These are phyloP conservation scores for Pseudogymnoascus sp. DNA, from an alignment of 2,329 filamentous ascomycete species.

Conservation along the genomic window DNA sequence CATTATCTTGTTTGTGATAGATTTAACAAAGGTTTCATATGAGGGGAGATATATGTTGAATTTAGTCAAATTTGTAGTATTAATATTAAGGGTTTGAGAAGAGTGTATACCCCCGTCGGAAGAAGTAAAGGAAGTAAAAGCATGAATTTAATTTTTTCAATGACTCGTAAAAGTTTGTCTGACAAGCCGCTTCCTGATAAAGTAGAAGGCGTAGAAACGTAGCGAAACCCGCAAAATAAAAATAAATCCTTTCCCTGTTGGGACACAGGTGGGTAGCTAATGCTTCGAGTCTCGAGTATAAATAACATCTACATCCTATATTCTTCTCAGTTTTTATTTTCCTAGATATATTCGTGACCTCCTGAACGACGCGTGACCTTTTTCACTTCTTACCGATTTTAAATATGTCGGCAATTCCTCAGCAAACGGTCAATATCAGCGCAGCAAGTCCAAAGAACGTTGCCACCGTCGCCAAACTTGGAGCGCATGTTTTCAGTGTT, in stretches of 20 bases:
- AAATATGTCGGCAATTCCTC: neutral
- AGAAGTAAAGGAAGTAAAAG: neutral
- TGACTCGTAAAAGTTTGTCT: neutral
- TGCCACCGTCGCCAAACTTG: slow-evolving; percentile 29
- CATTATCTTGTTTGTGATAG: neutral
- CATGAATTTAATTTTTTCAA: neutral
- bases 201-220: neutral
- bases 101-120: neutral
- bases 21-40: neutral
- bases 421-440: slow-evolving; percentile 20
- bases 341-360: neutral
- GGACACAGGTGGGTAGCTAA: neutral
- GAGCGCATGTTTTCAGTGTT: slow-evolving; percentile 30
- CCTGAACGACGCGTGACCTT: neutral
- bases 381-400: neutral
- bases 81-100: neutral
- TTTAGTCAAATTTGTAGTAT: neutral
- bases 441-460: slow-evolving; percentile 25
- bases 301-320: neutral
- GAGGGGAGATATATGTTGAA: neutral
- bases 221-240: neutral
- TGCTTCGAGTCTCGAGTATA: neutral
- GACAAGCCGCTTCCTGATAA: neutral
- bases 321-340: neutral
- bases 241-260: neutral